These are phyloP conservation scores for Fraxinus americana DNA, from an alignment of 257 asterid species.

Conservation along the genomic window DNA sequence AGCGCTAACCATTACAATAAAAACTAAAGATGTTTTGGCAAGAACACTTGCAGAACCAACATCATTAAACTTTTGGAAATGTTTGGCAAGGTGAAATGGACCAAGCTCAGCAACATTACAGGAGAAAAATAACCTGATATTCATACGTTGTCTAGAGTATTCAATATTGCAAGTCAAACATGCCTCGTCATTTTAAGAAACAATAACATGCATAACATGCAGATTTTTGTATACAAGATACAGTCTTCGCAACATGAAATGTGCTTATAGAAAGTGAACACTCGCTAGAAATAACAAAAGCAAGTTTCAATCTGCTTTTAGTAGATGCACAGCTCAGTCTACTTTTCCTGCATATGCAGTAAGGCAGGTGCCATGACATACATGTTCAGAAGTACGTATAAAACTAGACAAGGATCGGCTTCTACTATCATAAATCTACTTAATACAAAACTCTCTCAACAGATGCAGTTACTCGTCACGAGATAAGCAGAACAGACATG, in stretches of 20 bases:
- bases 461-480: slow-evolving; percentile 6
- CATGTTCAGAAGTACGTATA: not conserved
- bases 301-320: not conserved
- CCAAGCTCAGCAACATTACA: not conserved
- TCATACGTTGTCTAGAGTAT: not conserved
- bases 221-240: no score
- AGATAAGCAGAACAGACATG: slow-evolving; percentile 13
- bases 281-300: not conserved
- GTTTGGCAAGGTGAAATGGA: not conserved
- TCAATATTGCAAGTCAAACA: not conserved
- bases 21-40: no score
- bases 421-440: not conserved
- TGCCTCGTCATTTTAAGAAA: not conserved
- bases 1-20: no score
- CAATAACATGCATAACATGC: not conserved
- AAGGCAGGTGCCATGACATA: not conserved
- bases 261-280: not conserved
- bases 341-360: not conserved
- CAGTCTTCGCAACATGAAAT: not conserved
- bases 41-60: not conserved
- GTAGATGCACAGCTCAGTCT: not conserved
- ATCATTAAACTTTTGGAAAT: not conserved
- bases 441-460: not conserved
- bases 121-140: not conserved
- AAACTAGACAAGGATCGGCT: not conserved